Percentiles rank a stretch among this genome's conserved stretches.
Evolutionary conservation across 2,329 filamentous ascomycete species (phyloP).

Genomic region (Aspergillus sp.): DNA sequence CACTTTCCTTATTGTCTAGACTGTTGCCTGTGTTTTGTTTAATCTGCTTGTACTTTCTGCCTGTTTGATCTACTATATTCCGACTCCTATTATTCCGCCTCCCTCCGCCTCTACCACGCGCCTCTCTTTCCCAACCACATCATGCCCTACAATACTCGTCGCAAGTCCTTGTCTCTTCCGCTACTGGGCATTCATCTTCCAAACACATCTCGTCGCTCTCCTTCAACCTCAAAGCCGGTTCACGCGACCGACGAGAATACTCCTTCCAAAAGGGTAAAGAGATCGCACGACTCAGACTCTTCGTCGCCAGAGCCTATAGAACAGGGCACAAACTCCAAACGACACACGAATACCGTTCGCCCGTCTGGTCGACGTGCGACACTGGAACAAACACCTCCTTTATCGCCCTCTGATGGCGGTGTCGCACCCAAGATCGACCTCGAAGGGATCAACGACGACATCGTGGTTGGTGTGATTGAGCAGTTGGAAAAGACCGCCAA

Average conservation of each 20-base stretch:
- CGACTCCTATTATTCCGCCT: conserved; percentile 6
- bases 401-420: conserved; percentile 62
- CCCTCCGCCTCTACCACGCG: neutral
- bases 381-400: conserved; percentile 75
- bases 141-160: conserved; percentile 96
- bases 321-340: conserved; percentile 31
- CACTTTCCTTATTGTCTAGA: conserved; percentile 9
- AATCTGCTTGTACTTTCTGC: conserved; percentile 13
- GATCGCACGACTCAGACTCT: conserved; percentile 63
- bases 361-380: conserved; percentile 46
- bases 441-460: conserved; percentile 87
- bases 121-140: conserved; percentile 15
- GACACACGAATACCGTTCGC: conserved; percentile 22
- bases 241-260: conserved; percentile 56
- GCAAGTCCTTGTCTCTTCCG: conserved; percentile 90
- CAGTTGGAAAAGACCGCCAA: conserved; percentile 89
- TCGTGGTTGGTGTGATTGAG: conserved; percentile 85
- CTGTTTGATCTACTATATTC: conserved; percentile 14
- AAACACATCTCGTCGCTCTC: conserved; percentile 58
- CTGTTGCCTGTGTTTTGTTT: conserved; percentile 11
- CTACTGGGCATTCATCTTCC: conserved; percentile 88
- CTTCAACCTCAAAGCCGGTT: conserved; percentile 63
- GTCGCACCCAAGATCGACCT: conserved; percentile 66
- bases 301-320: conserved; percentile 40
- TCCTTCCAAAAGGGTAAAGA: conserved; percentile 71